Evolutionary conservation across 202 grass and related monocot species (phyloP).

Genomic region (Panicum virgatum): DNA sequence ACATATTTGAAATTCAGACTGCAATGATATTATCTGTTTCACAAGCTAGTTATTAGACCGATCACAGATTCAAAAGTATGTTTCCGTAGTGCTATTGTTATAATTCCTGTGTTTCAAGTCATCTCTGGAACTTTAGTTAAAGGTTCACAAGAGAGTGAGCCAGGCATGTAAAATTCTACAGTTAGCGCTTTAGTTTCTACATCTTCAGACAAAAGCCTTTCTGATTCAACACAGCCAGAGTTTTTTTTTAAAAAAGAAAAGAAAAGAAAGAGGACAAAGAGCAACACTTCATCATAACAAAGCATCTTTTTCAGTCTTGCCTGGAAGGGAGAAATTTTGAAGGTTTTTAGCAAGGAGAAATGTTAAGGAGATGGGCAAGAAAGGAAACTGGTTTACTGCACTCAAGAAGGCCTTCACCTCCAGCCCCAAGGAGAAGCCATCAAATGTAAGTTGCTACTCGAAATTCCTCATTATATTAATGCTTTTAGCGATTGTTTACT

Average conservation of each 20-base stretch:
- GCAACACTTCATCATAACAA: neutral
- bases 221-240: neutral
- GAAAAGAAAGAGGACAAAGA: too few species aligned
- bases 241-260: neutral
- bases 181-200: neutral
- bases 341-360: constrained; percentile 37
- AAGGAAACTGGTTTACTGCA: constrained; percentile 79
- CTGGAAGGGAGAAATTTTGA: neutral
- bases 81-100: neutral
- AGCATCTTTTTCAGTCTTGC: neutral
- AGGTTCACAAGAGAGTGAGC: neutral
- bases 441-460: constrained; percentile 47
- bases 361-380: constrained; percentile 94
- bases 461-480: neutral
- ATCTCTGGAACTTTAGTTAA: neutral
- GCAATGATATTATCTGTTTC: neutral
- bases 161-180: neutral
- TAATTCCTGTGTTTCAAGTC: neutral
- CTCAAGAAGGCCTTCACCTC: constrained; percentile 79
- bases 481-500: neutral
- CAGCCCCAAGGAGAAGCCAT: constrained; percentile 70
- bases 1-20: neutral
- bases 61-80: neutral
- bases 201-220: neutral
- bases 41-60: neutral